Conservation (phyloP, 208 protist genomes). For the Wallacemonas sp. region DNA sequence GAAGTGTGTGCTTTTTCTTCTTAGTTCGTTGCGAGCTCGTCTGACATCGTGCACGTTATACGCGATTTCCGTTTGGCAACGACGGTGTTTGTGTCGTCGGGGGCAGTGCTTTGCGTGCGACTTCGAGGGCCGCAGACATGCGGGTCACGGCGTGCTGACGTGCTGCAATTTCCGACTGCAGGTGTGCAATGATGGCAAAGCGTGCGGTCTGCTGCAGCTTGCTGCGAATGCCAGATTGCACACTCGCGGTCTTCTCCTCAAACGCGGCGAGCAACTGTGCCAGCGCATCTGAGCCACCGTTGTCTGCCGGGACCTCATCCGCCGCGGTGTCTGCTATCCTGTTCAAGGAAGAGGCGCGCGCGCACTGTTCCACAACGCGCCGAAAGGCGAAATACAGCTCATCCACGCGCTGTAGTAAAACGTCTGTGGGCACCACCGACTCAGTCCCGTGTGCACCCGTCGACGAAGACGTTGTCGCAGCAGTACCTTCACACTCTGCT, state of each 20-base stretch:
- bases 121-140: neutral
- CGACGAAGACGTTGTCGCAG: no score
- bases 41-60: no score
- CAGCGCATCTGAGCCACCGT: no score
- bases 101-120: neutral
- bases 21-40: neutral
- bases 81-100: neutral
- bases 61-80: neutral
- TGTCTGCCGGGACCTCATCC: no score
- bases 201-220: constrained; percentile 58
- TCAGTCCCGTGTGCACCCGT: no score
- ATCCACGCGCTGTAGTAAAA: constrained; percentile 33
- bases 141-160: constrained; percentile 2
- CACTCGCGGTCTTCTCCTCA: constrained; percentile 9
- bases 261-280: neutral
- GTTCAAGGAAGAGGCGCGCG: neutral
- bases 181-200: constrained; percentile 39
- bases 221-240: constrained; percentile 71
- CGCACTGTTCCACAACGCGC: constrained; percentile 19
- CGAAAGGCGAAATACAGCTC: constrained; percentile 27
- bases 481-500: no score
- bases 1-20: no score
- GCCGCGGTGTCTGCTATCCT: no score
- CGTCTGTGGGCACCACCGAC: constrained; percentile 18
- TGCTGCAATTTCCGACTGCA: constrained; percentile 33